A percentile compares a stretch with the other conserved stretches of the same genome.
phyloP scores from a whole-genome alignment of 2,329 filamentous ascomycete genomes.

The Hypoxylon rubiginosum region DNA sequence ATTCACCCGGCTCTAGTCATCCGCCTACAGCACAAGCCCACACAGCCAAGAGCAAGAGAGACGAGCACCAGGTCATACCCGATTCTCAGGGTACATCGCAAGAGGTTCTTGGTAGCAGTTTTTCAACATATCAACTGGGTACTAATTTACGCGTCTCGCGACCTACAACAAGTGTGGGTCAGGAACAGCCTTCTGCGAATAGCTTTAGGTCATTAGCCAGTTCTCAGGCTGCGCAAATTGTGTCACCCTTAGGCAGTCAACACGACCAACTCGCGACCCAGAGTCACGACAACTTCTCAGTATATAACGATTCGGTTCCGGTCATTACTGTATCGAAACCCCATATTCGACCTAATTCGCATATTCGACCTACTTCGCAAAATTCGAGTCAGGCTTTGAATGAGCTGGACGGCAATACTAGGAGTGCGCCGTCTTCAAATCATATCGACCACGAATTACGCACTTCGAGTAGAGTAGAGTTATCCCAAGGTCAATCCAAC shows the following conservation, averaged over 20 bases:
- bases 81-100: constrained; percentile 51
- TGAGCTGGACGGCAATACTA: constrained; percentile 47
- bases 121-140: constrained; percentile 19
- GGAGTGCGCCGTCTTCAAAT: constrained; percentile 41
- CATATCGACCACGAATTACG: constrained; percentile 18
- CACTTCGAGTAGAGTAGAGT: constrained; percentile 5
- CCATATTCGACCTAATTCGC: constrained; percentile 15
- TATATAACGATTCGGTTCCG: constrained; percentile 42
- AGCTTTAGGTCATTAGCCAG: constrained; percentile 21
- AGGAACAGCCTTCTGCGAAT: constrained; percentile 24
- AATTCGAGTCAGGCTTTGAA: constrained; percentile 46
- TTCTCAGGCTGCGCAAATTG: constrained; percentile 51
- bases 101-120: constrained; percentile 4
- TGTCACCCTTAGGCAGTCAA: constrained; percentile 43
- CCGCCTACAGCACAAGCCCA: constrained; percentile 18
- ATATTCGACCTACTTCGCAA: no score
- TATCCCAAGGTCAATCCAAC: constrained; percentile 12
- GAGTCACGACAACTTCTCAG: constrained; percentile 40
- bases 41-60: constrained; percentile 7
- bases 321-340: constrained; percentile 29
- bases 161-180: constrained; percentile 26
- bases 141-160: background rate
- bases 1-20: constrained; percentile 27
- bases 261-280: constrained; percentile 39
- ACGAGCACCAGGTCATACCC: constrained; percentile 46